Evolutionary conservation across 1,284 basidiomycete species (phyloP).

Genomic region (Boletus albobrunnescens): DNA sequence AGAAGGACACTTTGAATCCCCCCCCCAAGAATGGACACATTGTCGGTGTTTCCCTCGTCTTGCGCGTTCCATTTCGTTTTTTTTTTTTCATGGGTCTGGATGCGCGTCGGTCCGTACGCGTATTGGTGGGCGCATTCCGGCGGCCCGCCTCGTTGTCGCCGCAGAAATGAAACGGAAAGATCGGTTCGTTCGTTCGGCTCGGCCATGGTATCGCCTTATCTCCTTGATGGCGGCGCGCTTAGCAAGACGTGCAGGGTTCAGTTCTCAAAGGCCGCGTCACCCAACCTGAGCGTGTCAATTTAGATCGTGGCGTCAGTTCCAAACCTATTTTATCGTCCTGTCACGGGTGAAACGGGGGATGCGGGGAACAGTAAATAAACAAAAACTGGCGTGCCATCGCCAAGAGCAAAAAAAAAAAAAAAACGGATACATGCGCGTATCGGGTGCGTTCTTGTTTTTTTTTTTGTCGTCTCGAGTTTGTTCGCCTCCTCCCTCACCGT

Average conservation of each 20-base stretch:
- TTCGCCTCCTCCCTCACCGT: background rate
- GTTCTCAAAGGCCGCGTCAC: background rate
- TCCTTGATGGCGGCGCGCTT: too few species aligned
- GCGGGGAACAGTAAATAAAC: background rate
- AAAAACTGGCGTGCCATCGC: background rate
- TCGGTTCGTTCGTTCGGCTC: slow-evolving; percentile 4
- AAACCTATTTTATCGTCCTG: background rate
- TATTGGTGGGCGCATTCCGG: background rate
- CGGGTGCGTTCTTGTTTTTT: background rate
- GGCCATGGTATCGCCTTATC: slow-evolving; percentile 5
- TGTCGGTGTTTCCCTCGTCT: background rate
- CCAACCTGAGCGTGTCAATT: slow-evolving; percentile 1
- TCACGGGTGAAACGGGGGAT: background rate
- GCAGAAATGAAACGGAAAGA: slow-evolving; percentile 6
- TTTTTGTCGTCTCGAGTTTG: background rate
- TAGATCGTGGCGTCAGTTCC: slow-evolving; percentile 2
- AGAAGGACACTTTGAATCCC: too few species aligned
- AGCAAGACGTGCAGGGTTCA: background rate
- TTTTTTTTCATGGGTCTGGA: background rate
- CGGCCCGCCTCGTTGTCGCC: slow-evolving; percentile 1
- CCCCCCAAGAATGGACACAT: slow-evolving; percentile 4
- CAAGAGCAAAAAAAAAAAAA: background rate
- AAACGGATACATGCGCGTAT: background rate
- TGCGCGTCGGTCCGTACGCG: background rate
- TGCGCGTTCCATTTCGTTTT: too few species aligned